These are phyloP conservation scores for Botrytis paeoniae DNA, from an alignment of 2,329 filamentous ascomycete species.

Conservation along the genomic window DNA sequence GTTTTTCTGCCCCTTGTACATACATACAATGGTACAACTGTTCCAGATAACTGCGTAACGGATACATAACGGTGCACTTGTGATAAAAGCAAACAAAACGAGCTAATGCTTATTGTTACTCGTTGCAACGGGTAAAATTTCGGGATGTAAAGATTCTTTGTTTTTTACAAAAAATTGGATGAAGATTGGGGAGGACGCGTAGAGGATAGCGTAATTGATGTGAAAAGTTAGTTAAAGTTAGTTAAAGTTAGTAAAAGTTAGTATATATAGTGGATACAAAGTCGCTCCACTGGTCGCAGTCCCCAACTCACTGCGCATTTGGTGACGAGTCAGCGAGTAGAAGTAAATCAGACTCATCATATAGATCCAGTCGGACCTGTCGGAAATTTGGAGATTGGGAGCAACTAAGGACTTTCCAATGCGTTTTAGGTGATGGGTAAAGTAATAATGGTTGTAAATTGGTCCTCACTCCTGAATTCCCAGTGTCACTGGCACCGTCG, in stretches of 20 bases:
- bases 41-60: background rate
- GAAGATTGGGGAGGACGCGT: slow-evolving; percentile 1
- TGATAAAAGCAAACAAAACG: background rate
- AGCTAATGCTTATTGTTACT: background rate
- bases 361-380: background rate
- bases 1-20: background rate
- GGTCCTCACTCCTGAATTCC: background rate
- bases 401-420: background rate
- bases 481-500: background rate
- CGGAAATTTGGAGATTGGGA: background rate
- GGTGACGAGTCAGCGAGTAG: background rate
- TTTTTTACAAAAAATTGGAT: background rate
- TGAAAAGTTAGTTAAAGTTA: slow-evolving; percentile 10
- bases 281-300: background rate
- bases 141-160: background rate
- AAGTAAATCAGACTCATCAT: background rate
- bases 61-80: background rate
- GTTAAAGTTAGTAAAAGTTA: slow-evolving; percentile 3
- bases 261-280: slow-evolving; percentile 2
- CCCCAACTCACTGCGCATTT: background rate
- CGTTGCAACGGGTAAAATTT: background rate
- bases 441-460: background rate
- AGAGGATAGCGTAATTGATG: slow-evolving; percentile 13
- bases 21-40: background rate
- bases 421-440: background rate